Evolutionary conservation across 208 protist genomes (phyloP).

Genomic region (Leishmania martiniquensis): DNA sequence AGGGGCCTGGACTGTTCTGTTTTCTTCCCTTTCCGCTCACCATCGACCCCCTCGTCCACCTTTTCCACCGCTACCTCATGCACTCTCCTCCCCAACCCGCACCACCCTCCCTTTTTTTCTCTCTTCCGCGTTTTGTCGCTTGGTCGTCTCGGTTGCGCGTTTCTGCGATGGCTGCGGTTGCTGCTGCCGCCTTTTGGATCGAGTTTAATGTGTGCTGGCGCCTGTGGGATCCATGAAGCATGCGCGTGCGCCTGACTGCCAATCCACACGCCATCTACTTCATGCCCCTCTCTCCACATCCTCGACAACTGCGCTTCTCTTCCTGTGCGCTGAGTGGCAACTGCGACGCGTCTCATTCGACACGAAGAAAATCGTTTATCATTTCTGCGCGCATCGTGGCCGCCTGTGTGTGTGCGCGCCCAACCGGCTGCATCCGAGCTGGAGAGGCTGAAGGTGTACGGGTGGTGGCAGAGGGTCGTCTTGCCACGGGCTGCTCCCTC

Average conservation of each 20-base stretch:
- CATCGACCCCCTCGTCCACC: neutral
- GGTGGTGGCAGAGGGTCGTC: neutral
- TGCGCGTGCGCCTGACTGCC: neutral
- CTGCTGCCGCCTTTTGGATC: neutral
- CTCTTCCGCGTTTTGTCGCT: neutral
- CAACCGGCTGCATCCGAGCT: no score
- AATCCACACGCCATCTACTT: neutral
- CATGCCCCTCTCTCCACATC: no score
- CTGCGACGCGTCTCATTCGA: neutral
- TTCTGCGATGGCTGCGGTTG: neutral
- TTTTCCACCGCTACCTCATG: neutral
- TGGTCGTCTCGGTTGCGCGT: neutral
- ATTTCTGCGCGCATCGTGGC: neutral
- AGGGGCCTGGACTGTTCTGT: neutral
- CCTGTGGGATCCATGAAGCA: neutral
- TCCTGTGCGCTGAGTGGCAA: no score
- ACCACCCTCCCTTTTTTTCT: neutral
- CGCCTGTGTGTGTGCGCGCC: neutral
- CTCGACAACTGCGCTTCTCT: no score
- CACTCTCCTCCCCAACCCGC: no score
- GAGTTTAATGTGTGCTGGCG: neutral
- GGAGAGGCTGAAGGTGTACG: no score
- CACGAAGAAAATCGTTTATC: neutral
- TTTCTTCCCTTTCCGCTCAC: neutral
- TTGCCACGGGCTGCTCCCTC: neutral